Conservation (phyloP, 108 stramenopile species). For the Nannochloropsis oceanica region DNA sequence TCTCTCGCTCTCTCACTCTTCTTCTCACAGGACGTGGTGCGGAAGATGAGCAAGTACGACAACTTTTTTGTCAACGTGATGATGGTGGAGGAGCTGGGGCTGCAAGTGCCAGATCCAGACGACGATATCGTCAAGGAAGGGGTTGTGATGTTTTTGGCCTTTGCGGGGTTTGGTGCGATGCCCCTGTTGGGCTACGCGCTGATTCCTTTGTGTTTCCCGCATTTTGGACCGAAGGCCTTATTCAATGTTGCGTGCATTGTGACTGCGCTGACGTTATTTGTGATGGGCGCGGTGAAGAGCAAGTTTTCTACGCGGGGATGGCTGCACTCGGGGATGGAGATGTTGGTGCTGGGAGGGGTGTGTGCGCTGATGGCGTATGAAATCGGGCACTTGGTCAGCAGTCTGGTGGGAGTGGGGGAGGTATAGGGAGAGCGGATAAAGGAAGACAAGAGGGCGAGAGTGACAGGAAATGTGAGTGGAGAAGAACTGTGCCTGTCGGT, state of each 20-base stretch:
- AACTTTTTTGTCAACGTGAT: conserved; percentile 93
- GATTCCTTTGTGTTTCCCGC: conserved; percentile 38
- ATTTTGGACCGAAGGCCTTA: conserved; percentile 39
- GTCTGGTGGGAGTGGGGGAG: conserved; percentile 3
- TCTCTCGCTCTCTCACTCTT: neutral
- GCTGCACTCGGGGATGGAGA: conserved; percentile 66
- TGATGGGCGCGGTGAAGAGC: conserved; percentile 74
- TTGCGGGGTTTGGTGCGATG: conserved; percentile 67
- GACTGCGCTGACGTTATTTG: conserved; percentile 61
- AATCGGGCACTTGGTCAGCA: conserved; percentile 66
- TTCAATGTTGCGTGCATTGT: conserved; percentile 62
- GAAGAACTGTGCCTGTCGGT: too few species aligned
- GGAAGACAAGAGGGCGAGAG: neutral
- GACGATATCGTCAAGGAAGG: conserved; percentile 70
- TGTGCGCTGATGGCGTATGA: conserved; percentile 83
- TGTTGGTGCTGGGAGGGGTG: conserved; percentile 66
- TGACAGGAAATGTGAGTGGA: too few species aligned
- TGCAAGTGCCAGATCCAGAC: conserved; percentile 71
- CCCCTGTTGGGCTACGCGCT: conserved; percentile 69
- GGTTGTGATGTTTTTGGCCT: conserved; percentile 72
- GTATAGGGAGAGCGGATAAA: neutral
- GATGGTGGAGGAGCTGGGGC: conserved; percentile 86
- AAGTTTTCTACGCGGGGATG: conserved; percentile 61
- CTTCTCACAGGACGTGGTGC: conserved; percentile 4
- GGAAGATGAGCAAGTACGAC: conserved; percentile 69